Evolutionary conservation across 768 basidiomycete genomes (phyloP).

Genomic region (Mycena metata): DNA sequence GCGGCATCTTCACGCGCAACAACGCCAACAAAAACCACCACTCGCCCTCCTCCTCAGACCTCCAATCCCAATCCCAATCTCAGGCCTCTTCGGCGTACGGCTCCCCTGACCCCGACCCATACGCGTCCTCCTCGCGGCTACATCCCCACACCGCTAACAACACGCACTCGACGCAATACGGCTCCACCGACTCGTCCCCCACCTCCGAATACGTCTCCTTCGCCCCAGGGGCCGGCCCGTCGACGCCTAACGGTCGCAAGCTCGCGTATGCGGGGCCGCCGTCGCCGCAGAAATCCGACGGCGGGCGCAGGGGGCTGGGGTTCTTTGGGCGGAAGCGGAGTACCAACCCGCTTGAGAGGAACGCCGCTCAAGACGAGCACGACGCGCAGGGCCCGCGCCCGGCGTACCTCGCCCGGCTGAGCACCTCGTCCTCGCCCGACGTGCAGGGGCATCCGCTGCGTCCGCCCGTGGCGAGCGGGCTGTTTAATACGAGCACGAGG

Average conservation of each 20-base stretch:
- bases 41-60: slow-evolving; percentile 4
- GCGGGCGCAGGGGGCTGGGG: neutral
- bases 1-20: slow-evolving; percentile 34
- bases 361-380: neutral
- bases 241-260: slow-evolving; percentile 28
- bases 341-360: neutral
- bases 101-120: neutral
- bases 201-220: slow-evolving; percentile 33
- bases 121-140: neutral
- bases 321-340: slow-evolving; percentile 35
- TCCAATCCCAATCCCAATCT: neutral
- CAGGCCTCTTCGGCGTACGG: neutral
- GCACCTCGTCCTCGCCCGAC: slow-evolving; percentile 30
- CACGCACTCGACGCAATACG: too few relatives aligned
- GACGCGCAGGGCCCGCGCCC: slow-evolving; percentile 7
- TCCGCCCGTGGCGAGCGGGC: neutral
- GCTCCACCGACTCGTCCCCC: slow-evolving; percentile 2
- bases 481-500: slow-evolving; percentile 14
- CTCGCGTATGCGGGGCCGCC: slow-evolving; percentile 34
- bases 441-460: neutral
- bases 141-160: too few relatives aligned
- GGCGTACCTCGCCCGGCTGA: slow-evolving; percentile 18
- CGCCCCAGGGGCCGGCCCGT: slow-evolving; percentile 20
- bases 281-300: neutral
- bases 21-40: slow-evolving; percentile 7